Base-by-base conservation (phyloP, 2,329 filamentous ascomycete genomes). In the Berkeleyomyces basicola region DNA sequence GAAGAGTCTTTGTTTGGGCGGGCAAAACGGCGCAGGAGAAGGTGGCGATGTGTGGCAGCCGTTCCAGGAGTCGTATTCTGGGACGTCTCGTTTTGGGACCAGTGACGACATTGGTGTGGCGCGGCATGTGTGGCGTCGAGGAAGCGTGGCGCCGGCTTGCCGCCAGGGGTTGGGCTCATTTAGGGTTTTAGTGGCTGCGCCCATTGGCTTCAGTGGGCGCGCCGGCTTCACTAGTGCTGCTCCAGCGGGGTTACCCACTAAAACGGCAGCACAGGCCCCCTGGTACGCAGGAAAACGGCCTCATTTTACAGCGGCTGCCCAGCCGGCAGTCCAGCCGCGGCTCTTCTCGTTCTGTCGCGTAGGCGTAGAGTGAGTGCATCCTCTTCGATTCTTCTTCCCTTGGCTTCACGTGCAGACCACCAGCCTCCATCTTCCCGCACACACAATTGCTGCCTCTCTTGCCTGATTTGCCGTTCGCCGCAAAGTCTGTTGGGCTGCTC, bases 51-150 rank as follows among this genome's bases (percentile, higher is more conserved):
- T n/a, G 43, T n/a, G 14, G 14, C 43, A n/a, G 36, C 10, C 2
- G 51, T n/a, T 37, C 31, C 36, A n/a, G 31, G n/a, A 31, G 16
- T 2, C 11, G 5, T 5, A 36, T 11, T 11, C n/a, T n/a, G n/a
- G n/a, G 33, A 53, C 31, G n/a, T 31, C 11, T n/a, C 43, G 10
- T 46, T 46, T n/a, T 46, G 14, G 43, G 43, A 11, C 42, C 33
- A 47, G 58, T 59, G 58, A 59, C 58, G 58, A 59, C 58, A 59
- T 46, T 46, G 16, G 14, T 59, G 58, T 47, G 58, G 58, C 58
- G 58, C 14, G n/a, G 23, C 7, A 3, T 3, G 14, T 46, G 6
- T 33, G 33, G 42, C 16, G 58, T 59, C 23, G 40, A 23, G 23
- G 2, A 23, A 23, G 23, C 23, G 23, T 23, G 23, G 23, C 23